Conservation (phyloP, 305 asterid genomes). For the Fraxinus xanthoxyloides region DNA sequence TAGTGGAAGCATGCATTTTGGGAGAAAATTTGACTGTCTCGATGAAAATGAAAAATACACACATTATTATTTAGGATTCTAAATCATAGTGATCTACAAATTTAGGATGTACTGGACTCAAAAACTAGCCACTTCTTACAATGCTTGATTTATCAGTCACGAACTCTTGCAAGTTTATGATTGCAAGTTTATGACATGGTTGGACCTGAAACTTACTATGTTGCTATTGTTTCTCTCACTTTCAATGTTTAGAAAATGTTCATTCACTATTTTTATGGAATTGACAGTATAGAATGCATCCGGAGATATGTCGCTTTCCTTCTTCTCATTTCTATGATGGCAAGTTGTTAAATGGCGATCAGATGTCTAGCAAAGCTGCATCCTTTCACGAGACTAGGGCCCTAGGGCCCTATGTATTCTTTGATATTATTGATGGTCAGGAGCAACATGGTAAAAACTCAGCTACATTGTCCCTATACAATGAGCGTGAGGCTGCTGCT, state of each 20-base stretch:
- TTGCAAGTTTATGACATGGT: not conserved
- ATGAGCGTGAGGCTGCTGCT: conserved; percentile 91
- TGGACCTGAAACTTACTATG: not conserved
- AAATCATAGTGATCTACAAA: not conserved
- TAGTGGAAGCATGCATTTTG: not conserved
- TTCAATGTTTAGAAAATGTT: not conserved
- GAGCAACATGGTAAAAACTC: conserved; percentile 83
- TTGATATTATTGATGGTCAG: conserved; percentile 84
- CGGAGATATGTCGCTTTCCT: conserved; percentile 92
- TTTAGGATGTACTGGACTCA: not conserved
- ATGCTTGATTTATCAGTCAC: not conserved
- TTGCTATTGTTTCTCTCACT: not conserved
- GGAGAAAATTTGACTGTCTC: not conserved
- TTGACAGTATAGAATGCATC: conserved; percentile 99
- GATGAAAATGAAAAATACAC: not conserved
- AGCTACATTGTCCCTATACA: conserved; percentile 71
- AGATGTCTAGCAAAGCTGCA: conserved; percentile 48
- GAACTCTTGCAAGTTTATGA: not conserved
- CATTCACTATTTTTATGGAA: conserved; percentile 19
- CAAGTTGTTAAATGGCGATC: conserved; percentile 53
- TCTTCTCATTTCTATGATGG: conserved; percentile 92
- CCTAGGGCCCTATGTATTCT: conserved; percentile 93
- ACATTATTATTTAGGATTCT: not conserved
- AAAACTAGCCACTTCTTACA: not conserved
- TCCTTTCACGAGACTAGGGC: conserved; percentile 73